phyloP scores from a whole-genome alignment of 306 rosid genomes.

The Quercus variabilis region DNA sequence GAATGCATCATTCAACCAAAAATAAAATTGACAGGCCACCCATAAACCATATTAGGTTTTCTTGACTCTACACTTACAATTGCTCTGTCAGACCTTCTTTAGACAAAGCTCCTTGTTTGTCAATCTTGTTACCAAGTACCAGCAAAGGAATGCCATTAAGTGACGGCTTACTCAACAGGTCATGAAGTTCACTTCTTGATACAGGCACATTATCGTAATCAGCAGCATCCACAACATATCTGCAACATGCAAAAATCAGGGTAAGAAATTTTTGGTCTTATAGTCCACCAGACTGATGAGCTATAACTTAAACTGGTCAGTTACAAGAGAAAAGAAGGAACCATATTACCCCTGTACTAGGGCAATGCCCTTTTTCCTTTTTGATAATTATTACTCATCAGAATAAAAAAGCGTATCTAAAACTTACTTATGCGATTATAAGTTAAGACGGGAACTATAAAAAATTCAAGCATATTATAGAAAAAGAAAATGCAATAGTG shows the following conservation, averaged over 20 bases:
- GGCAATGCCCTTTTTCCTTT: background rate
- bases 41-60: background rate
- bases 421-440: too few species aligned
- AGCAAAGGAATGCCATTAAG: constrained; percentile 56
- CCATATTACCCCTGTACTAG: background rate
- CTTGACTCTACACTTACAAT: constrained; percentile 42
- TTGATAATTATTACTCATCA: background rate
- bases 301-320: background rate
- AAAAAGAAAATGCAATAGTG: too few species aligned
- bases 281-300: background rate
- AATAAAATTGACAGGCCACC: background rate
- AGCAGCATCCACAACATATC: constrained; percentile 70
- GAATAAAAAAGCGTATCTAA: background rate
- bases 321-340: background rate
- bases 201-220: constrained; percentile 47
- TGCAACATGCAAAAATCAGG: constrained; percentile 22
- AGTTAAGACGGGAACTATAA: too few species aligned
- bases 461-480: too few species aligned
- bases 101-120: constrained; percentile 55
- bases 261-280: background rate
- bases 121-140: constrained; percentile 62
- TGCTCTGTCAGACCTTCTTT: constrained; percentile 49
- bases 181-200: constrained; percentile 64
- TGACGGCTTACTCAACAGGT: constrained; percentile 56
- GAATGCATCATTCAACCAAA: background rate